Evolutionary conservation across 768 basidiomycete genomes (phyloP), one percentile per base, ranked within the genome.

Genomic region (Collybia sp.): DNA sequence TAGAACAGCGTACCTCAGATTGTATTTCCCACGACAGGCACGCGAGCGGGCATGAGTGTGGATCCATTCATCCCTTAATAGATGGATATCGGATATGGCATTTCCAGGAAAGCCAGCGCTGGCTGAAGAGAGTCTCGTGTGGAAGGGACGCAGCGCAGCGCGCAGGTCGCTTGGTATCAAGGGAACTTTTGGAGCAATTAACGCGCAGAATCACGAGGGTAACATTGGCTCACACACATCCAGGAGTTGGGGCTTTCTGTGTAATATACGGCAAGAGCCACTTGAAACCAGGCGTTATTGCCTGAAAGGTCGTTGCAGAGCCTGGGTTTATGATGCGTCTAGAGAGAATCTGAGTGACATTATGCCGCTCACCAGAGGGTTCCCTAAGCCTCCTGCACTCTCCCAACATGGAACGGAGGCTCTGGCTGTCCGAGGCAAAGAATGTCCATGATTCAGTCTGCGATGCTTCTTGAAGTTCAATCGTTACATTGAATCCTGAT

Each of bases 61-160:
- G 8, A 88, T 71, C 83, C 84, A 91, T 5, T 82, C 72, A 44
- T 85, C 80, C 16, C 80, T 70, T 9, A 91, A 72, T 3, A 75
- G 53, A 17, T 68, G 67, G 12, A 82, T 68, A 62, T 90, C 88
- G 6, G 61, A 58, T 2, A 61, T 46, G 46, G 89, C 88, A 52
- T 88, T 77, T 6, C 76, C 80, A 13, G 78, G 72, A 36, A 69
- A 56, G 1, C 88, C 88, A 8, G 88, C 84, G 54, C 66, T 66
- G 1, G 83, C 76, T 1, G 67, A 55, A 15, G 87, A 85, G 17
- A 91, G 70, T 9, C 75, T 76, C 6, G 64, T 56, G 46, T 76
- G 65, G n/a, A 83, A 53, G 1, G 81, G 76, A 48, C 63, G 65
- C 39, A 61, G 70, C 5, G 66, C 59, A 35, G 68, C 39, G 13